Percentiles rank a stretch among this genome's conserved stretches.
These are phyloP conservation scores for Aquilaria malaccensis DNA, from an alignment of 345 rosid genomes.

Conservation along the genomic window DNA sequence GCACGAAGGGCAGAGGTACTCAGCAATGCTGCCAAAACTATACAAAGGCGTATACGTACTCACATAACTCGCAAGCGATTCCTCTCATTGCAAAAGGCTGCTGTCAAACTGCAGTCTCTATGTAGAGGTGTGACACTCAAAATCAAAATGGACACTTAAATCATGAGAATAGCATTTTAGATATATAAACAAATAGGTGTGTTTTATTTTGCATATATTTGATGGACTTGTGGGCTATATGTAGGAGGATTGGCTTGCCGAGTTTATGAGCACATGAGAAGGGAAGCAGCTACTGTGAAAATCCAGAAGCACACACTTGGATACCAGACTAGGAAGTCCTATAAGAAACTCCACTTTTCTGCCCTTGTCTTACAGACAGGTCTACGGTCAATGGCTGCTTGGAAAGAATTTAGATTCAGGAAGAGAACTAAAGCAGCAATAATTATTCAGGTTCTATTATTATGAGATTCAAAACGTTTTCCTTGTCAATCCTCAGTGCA, in stretches of 20 bases:
- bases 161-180: too few relatives aligned
- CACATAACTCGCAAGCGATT: conserved; percentile 66
- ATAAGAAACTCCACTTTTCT: conserved; percentile 42
- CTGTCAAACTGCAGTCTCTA: conserved; percentile 47
- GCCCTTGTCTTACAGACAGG: conserved; percentile 58
- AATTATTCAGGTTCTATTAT: conserved; percentile 43
- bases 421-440: conserved; percentile 61
- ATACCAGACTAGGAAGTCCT: conserved; percentile 41
- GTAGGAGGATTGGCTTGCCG: conserved; percentile 66
- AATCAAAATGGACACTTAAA: too few relatives aligned
- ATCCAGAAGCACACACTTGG: conserved; percentile 59
- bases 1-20: conserved; percentile 79
- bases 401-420: conserved; percentile 51
- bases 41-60: conserved; percentile 72
- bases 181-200: too few relatives aligned
- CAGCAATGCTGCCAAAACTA: conserved; percentile 69
- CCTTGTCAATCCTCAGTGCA: neutral
- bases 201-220: neutral
- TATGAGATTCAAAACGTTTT: conserved; percentile 1
- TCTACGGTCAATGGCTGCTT: conserved; percentile 62
- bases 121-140: conserved; percentile 48
- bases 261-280: conserved; percentile 30
- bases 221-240: conserved; percentile 5
- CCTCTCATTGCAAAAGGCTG: conserved; percentile 54
- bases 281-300: conserved; percentile 61